Conservation (phyloP, 192 early-diverging fungal genomes). For the Umbelopsis vinacea region DNA sequence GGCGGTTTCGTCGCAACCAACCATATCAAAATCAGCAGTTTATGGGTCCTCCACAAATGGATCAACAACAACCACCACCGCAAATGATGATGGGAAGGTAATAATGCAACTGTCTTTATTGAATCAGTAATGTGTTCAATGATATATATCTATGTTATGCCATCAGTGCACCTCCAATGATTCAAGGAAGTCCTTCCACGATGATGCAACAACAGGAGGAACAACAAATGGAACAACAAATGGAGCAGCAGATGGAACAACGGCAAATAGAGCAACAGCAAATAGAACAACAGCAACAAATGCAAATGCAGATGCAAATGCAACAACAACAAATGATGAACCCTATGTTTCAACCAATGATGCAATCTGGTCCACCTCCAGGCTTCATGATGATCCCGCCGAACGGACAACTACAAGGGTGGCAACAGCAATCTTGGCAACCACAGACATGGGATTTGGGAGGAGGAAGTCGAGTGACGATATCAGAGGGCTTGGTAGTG, state of each 20-base stretch:
- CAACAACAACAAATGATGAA: conserved; percentile 17
- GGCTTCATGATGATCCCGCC: conserved; percentile 15
- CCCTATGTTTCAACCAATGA: conserved; percentile 2
- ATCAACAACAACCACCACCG: not conserved
- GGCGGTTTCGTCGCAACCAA: conserved; percentile 5
- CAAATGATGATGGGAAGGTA: conserved; percentile 19
- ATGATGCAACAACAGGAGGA: conserved; percentile 9
- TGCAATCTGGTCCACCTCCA: conserved; percentile 1
- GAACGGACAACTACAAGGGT: not conserved
- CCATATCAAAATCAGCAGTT: not conserved
- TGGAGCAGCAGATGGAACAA: conserved; percentile 18
- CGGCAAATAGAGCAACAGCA: conserved; percentile 16
- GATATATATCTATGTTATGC: not conserved
- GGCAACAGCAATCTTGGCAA: not conserved
- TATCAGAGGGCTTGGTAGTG: not conserved
- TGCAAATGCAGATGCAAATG: conserved; percentile 21
- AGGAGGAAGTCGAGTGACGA: conserved; percentile 4
- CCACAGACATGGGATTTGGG: conserved; percentile 18
- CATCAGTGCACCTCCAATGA: not conserved
- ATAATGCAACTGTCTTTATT: not conserved
- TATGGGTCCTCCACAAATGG: conserved; percentile 4
- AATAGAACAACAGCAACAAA: conserved; percentile 7
- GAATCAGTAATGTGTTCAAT: not conserved
- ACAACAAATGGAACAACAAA: conserved; percentile 15
- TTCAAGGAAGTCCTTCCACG: not conserved